Evolutionary conservation across 306 rosid species (phyloP).

Genomic region (Ziziphus jujuba): DNA sequence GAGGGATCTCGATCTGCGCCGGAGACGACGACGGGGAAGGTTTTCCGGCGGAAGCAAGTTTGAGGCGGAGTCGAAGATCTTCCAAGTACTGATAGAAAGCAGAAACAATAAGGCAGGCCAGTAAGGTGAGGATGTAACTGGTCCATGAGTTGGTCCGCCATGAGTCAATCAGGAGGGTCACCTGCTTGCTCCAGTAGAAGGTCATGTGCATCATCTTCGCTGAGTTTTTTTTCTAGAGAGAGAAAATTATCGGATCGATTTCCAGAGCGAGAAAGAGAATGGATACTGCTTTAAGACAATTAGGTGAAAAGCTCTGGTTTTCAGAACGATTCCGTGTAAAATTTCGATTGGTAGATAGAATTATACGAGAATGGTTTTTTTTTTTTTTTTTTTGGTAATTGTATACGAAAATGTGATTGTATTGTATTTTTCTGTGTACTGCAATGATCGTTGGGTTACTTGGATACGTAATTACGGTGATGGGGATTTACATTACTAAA

Average conservation of each 20-base stretch:
- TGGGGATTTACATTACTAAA: neutral
- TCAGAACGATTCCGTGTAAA: too few relatives aligned
- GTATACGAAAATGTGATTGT: too few relatives aligned
- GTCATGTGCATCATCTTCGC: slow-evolving; percentile 99
- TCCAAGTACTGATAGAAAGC: slow-evolving; percentile 80
- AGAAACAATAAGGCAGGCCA: slow-evolving; percentile 64
- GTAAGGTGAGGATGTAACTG: slow-evolving; percentile 48
- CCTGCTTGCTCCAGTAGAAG: slow-evolving; percentile 81
- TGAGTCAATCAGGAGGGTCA: slow-evolving; percentile 63
- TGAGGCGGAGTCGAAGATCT: slow-evolving; percentile 64
- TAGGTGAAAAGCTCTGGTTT: neutral
- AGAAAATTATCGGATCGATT: slow-evolving; percentile 5
- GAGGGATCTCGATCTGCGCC: slow-evolving; percentile 54
- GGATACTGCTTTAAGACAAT: neutral
- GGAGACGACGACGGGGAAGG: slow-evolving; percentile 16
- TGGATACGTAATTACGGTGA: too few relatives aligned
- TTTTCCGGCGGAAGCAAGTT: slow-evolving; percentile 34
- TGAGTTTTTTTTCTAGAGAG: neutral
- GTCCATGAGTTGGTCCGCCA: slow-evolving; percentile 82
- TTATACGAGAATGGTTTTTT: too few relatives aligned
- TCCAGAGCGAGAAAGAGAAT: slow-evolving; percentile 1
- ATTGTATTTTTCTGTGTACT: too few relatives aligned
- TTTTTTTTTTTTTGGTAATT: too few relatives aligned
- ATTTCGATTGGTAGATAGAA: too few relatives aligned
- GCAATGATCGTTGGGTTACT: too few relatives aligned